phyloP scores from a whole-genome alignment of 1,139 yeast species.

The Suhomyces guaymorum region DNA sequence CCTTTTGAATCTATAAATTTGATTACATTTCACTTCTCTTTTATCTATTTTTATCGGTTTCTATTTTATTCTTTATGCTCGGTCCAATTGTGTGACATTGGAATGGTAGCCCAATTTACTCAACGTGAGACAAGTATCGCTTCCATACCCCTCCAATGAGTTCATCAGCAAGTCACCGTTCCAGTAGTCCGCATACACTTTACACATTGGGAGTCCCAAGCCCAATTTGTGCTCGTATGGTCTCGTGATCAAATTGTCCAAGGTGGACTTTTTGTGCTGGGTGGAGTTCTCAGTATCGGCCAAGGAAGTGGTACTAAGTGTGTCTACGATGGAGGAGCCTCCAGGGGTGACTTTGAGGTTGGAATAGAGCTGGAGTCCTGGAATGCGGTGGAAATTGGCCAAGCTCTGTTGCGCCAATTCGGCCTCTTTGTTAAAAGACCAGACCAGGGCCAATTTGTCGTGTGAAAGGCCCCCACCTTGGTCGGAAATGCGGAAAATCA shows the following conservation, averaged over 20 bases:
- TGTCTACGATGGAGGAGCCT: slow-evolving; percentile 39
- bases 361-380: slow-evolving; percentile 53
- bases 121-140: slow-evolving; percentile 79
- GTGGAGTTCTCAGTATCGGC: slow-evolving; percentile 43
- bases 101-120: slow-evolving; percentile 75
- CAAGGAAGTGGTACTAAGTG: slow-evolving; percentile 35
- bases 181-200: slow-evolving; percentile 94
- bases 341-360: slow-evolving; percentile 42
- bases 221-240: slow-evolving; percentile 78
- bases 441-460: slow-evolving; percentile 59
- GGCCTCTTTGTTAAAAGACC: slow-evolving; percentile 82
- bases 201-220: slow-evolving; percentile 86
- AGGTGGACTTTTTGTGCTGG: slow-evolving; percentile 36
- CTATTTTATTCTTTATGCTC: slow-evolving; percentile 58
- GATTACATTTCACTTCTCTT: no score
- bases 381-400: slow-evolving; percentile 65
- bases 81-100: slow-evolving; percentile 67
- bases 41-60: no score
- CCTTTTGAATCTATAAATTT: no score
- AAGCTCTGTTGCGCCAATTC: slow-evolving; percentile 56
- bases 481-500: slow-evolving; percentile 79
- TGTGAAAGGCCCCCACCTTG: slow-evolving; percentile 83
- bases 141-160: slow-evolving; percentile 86
- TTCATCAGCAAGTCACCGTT: slow-evolving; percentile 83
- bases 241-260: slow-evolving; percentile 57